A percentile compares a stretch with the other conserved stretches of the same genome.
These are phyloP conservation scores for Colletotrichum magnum DNA, from an alignment of 2,329 filamentous ascomycete species.

Conservation along the genomic window DNA sequence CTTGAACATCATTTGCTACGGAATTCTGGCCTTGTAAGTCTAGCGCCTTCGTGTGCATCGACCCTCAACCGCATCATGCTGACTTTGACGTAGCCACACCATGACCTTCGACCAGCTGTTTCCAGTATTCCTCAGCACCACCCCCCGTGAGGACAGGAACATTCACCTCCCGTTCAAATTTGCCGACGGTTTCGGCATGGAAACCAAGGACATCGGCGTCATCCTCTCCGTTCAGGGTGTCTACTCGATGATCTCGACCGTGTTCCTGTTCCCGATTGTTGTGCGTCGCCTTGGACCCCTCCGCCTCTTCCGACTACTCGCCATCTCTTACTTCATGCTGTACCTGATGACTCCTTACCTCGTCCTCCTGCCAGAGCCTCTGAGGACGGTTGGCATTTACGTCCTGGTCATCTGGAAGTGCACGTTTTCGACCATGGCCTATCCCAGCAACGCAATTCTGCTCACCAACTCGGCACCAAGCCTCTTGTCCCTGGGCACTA, in stretches of 20 bases:
- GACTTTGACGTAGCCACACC: slow-evolving; percentile 77
- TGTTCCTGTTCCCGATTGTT: slow-evolving; percentile 86
- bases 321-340: slow-evolving; percentile 86
- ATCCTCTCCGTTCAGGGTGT: slow-evolving; percentile 91
- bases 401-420: slow-evolving; percentile 90
- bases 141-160: slow-evolving; percentile 56
- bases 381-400: slow-evolving; percentile 83
- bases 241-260: slow-evolving; percentile 89
- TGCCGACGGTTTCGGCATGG: slow-evolving; percentile 85
- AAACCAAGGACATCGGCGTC: slow-evolving; percentile 86
- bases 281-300: slow-evolving; percentile 83
- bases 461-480: slow-evolving; percentile 90
- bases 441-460: slow-evolving; percentile 91
- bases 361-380: slow-evolving; percentile 80
- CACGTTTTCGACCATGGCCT: slow-evolving; percentile 90
- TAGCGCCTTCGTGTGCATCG: slow-evolving; percentile 48
- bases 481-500: slow-evolving; percentile 86
- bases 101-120: slow-evolving; percentile 97
- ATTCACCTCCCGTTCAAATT: slow-evolving; percentile 86
- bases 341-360: slow-evolving; percentile 93
- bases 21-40: slow-evolving; percentile 93
- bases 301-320: slow-evolving; percentile 84
- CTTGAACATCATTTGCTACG: slow-evolving; percentile 90
- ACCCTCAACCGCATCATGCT: slow-evolving; percentile 21
- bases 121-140: slow-evolving; percentile 89